Evolutionary conservation across 495 filamentous ascomycete genomes (phyloP).

Genomic region (Podospora australis): DNA sequence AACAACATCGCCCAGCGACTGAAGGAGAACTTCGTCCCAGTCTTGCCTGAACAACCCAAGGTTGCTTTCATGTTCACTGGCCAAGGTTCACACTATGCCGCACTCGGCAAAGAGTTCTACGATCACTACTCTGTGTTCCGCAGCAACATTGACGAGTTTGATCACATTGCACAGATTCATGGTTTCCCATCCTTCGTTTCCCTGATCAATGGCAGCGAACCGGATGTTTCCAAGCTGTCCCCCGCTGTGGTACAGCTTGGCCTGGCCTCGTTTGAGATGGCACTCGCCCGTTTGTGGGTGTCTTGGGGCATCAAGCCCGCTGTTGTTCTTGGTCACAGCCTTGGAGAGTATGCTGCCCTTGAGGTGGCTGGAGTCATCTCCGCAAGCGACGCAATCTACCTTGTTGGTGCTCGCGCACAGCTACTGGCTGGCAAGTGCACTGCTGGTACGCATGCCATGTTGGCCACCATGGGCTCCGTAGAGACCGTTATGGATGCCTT

Average conservation of each 20-base stretch:
- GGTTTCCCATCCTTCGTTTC: conserved; percentile 63
- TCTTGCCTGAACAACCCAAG: conserved; percentile 44
- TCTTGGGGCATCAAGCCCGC: conserved; percentile 71
- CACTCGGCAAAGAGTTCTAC: conserved; percentile 69
- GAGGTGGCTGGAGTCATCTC: conserved; percentile 74
- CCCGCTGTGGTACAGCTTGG: conserved; percentile 75
- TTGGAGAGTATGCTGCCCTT: conserved; percentile 83
- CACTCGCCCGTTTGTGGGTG: conserved; percentile 70
- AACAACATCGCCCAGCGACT: conserved; percentile 36
- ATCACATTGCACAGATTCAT: conserved; percentile 60
- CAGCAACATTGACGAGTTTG: conserved; percentile 60
- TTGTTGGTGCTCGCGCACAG: conserved; percentile 71
- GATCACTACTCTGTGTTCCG: conserved; percentile 61
- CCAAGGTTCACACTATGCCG: conserved; percentile 59
- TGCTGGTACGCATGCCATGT: conserved; percentile 63
- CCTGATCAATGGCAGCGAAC: conserved; percentile 57
- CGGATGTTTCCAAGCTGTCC: conserved; percentile 53
- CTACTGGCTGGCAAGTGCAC: conserved; percentile 69
- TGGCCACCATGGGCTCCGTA: conserved; percentile 48
- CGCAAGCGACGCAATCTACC: conserved; percentile 69
- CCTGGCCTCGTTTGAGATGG: conserved; percentile 76
- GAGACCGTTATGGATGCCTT: conserved; percentile 35
- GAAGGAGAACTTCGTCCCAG: conserved; percentile 41
- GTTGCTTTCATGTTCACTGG: conserved; percentile 66
- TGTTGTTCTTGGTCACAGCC: conserved; percentile 78